Base-by-base conservation (phyloP, 1,139 yeast genomes). In the Tardiomyces digboiensis region DNA sequence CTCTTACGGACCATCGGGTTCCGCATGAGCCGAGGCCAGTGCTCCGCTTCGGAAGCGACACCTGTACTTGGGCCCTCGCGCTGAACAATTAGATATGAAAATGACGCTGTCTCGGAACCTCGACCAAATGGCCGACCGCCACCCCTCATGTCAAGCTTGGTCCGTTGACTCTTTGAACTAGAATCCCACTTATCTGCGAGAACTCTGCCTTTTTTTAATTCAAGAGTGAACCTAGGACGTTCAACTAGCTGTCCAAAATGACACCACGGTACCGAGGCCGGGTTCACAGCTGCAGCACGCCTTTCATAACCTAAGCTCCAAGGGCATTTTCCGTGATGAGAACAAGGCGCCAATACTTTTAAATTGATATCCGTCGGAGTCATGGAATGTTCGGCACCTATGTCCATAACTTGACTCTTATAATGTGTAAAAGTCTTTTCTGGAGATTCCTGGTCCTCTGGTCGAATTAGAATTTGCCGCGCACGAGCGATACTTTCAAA, bases 401-500 rank as follows among this genome's bases (percentile, higher is more conserved):
- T 29, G 12, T 13, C 33, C 40, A 19, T 37, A 21, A 18, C 22
- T 16, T n/a, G 38, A 8, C 14, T 33, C 39, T 16, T 36, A 8
- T n/a, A 20, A 6, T 20, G 26, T n/a, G 20, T 19, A 16, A 21
- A 23, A 33, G 12, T 33, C 42, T 12, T 40, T 33, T 14, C 44
- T 19, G 16, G 43, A 26, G 13, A 29, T 23, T 19, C 18, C 38
- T 19, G 46, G 43, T 78, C 74, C 55, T 86, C 95, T 0, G 97
- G 96, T 51, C 97, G 75, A 19, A 91, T 68, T 78, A 88, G 78
- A 8, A 86, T 63, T 61, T 91, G 96, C 56, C 98, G 73, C 1
- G 97, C 97, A 46, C 96, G 72, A 0, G 96, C 94, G 48, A 88
- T 74, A 5, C 80, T 73, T 62, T 91, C 97, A 58, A 87, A 87